Base-by-base conservation (phyloP, 208 protist species). In the Trypanosoma vivax region DNA sequence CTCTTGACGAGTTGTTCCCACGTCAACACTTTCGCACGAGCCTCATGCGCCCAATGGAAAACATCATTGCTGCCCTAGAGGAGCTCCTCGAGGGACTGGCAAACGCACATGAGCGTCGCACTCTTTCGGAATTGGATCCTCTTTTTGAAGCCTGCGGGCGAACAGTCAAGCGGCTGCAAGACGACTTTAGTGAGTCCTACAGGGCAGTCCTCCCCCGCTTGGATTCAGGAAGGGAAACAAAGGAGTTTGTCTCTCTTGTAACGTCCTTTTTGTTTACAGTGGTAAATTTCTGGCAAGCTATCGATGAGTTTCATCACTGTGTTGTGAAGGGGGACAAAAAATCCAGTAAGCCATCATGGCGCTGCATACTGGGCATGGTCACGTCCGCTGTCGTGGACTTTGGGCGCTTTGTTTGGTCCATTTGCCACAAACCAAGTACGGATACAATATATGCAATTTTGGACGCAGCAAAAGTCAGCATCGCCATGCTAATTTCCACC, bases 221-320 rank as follows among this genome's bases (percentile, higher is more conserved):
- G 33, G 46, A 46, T 9, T 50, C 47, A 25, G 27, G 30, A 7
- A 67, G 73, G 1, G 65, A 70, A 19, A 79, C 86, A 78, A 75
- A 84, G 50, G 77, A 90, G 70, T 86, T 81, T 49, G 66, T 90
- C 21, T 78, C 82, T 10, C 67, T 86, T 50, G 84, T 90, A 69
- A 84, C 82, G 19, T 90, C 84, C 48, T 90, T 87, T 56, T 72
- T 90, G 35, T 90, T 90, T 46, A 81, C 72, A 10, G 80, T 86
- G 39, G 77, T 81, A 27, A 86, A 84, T 55, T 83, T 90, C 50
- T 86, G 82, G 70, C 70, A 37, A 10, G 77, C 78, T 11, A 63
- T 90, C 27, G 51, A 68, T 19, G 65, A 79, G 27, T 87, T 84
- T 45, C 47, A 79, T 28, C 39, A 19, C 11, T 50, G 61, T 19